Conservation (phyloP, 2,329 filamentous ascomycete genomes). For the Colletotrichum musae region DNA sequence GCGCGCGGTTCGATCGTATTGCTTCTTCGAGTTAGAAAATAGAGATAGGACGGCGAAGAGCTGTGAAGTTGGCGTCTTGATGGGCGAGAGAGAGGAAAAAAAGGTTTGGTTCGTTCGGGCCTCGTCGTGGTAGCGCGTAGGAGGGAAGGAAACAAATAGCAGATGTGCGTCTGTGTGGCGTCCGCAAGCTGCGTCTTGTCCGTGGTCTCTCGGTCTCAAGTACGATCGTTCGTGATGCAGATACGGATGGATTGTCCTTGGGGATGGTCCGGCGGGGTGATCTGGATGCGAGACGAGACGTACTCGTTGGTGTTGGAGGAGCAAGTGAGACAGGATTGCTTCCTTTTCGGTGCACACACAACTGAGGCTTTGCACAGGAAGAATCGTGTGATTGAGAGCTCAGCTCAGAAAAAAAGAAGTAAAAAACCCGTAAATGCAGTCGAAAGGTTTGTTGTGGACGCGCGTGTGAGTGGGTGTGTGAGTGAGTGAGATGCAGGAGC, state of each 20-base stretch:
- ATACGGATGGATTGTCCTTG: background rate
- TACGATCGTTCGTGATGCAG: conserved; percentile 1
- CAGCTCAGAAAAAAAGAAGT: too few species aligned
- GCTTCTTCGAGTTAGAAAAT: conserved; percentile 23
- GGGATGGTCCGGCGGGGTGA: conserved; percentile 7
- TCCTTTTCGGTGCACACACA: conserved; percentile 9
- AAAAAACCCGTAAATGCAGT: conserved; percentile 9
- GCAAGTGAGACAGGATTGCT: background rate
- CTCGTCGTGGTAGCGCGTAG: background rate
- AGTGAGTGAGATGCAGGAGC: background rate
- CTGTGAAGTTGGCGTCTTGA: conserved; percentile 12
- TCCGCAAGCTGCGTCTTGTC: background rate
- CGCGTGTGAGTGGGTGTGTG: background rate
- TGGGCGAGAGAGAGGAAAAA: conserved; percentile 9
- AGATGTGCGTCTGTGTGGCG: conserved; percentile 19
- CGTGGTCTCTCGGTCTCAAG: background rate
- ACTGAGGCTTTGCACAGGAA: background rate
- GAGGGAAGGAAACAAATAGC: conserved; percentile 17
- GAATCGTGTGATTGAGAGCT: background rate
- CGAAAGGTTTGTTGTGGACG: background rate
- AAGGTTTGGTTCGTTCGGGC: conserved; percentile 33
- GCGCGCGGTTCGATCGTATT: conserved; percentile 35
- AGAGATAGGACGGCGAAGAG: background rate
- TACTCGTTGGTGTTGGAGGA: background rate
- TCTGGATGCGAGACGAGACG: background rate